Conservation (phyloP, 2,329 filamentous ascomycete genomes). For the Elsinoe ampelina region DNA sequence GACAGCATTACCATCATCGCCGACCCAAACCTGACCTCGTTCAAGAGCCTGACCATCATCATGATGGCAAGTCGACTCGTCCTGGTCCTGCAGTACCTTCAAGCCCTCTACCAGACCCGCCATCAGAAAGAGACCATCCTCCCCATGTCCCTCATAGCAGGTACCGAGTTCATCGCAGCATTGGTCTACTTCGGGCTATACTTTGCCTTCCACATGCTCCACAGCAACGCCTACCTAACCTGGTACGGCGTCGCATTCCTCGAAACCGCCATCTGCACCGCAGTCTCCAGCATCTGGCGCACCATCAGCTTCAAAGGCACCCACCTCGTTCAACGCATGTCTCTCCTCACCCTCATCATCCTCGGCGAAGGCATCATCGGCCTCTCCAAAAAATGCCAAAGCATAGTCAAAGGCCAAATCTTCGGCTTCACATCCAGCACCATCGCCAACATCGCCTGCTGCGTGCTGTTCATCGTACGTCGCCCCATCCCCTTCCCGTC, state of each 20-base stretch:
- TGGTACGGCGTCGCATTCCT: constrained; percentile 43
- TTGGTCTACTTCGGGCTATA: constrained; percentile 28
- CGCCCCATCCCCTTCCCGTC: background rate
- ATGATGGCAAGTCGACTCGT: constrained; percentile 31
- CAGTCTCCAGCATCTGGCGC: constrained; percentile 26
- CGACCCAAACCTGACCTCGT: constrained; percentile 24
- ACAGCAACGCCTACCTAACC: constrained; percentile 33
- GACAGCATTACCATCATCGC: constrained; percentile 1
- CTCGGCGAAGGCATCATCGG: constrained; percentile 33
- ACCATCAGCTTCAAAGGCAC: constrained; percentile 32
- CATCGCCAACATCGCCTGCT: constrained; percentile 27
- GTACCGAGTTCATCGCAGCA: constrained; percentile 27
- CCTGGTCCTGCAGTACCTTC: constrained; percentile 31
- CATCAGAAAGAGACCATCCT: constrained; percentile 22
- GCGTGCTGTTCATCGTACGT: constrained; percentile 25
- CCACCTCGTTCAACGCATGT: constrained; percentile 30
- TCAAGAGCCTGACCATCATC: constrained; percentile 30
- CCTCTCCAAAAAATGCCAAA: constrained; percentile 26
- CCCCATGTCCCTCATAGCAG: constrained; percentile 28
- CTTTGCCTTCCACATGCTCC: constrained; percentile 21
- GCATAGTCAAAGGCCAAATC: constrained; percentile 25
- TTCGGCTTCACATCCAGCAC: constrained; percentile 20
- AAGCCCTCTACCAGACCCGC: constrained; percentile 28
- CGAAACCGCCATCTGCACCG: constrained; percentile 26
- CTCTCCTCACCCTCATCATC: constrained; percentile 31